Base-by-base conservation (phyloP, 179 eudicot species). In the Beta corolliflora region DNA sequence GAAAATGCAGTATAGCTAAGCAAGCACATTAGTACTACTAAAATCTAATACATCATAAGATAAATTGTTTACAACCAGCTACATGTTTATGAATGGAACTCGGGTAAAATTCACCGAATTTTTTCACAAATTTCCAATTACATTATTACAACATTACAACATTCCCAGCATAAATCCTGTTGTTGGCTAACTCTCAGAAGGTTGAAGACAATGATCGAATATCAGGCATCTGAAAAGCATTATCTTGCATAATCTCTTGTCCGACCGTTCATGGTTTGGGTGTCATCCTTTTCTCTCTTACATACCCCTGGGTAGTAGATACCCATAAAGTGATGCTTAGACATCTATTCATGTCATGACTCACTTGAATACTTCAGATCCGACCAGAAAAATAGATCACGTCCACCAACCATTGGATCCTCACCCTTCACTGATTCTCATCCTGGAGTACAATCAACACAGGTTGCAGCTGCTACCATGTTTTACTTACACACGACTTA, bases 81-180 rank as follows among this genome's bases (percentile, higher is more conserved):
- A 11, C 54, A 70, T 45, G 72, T 68, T 68, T 41, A 18, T 41
- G 21, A 41, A 67, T 6, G 16, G 45, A 67, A 31, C n/a, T 67
- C 71, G 0, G 48, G 72, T 50, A 45, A 0, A 70, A 3, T 44
- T 19, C 52, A 19, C 71, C 2, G 23, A 41, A 72, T 10, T 9
- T 9, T 50, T 48, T 72, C 7, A 15, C n/a, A 29, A 72, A 23
- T 3, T 21, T 21, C 1, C 6, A 50, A 45, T 19, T 70, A 72
- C 59, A 72, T 11, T 19, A 46, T 50, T 72, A 72, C 59, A 72
- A 50, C 53, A 69, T 71, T 52, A 12, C 59, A 71, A 21, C 56
- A 72, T 72, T 36, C 76, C 45, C 44, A n/a, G 55, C 55, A 72
- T 23, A 50, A 16, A 21, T 52, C n/a, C 9, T 45, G 74, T 13